Base-by-base conservation (phyloP, 163 green algal genomes). In the Chlamydomonas reinhardtii region DNA sequence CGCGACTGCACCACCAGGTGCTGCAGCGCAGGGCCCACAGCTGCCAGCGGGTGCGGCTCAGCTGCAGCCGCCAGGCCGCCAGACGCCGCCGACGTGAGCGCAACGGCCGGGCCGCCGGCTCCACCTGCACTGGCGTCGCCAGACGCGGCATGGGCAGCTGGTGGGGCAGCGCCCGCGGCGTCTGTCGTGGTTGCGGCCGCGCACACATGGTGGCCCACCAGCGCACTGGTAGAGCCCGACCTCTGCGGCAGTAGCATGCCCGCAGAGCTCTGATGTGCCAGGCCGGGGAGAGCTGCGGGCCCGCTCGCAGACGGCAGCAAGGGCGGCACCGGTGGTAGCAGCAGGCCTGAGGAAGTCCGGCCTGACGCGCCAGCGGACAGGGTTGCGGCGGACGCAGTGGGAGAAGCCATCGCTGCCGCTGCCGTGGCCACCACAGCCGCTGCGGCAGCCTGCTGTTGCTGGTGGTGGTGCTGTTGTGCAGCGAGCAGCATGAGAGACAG, bases 1-100 rank as follows among this genome's bases (percentile, higher is more conserved):
- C 48, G 31, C 11, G 77, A 69, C 65, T 76, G 43, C 31, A 76
- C 3, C 31, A 84, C 65, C 48, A 76, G 24, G 66, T 84, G 77
- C n/a, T 76, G 77, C 31, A 84, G 77, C 43, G 77, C 77, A 19
- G 65, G 43, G 2, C 62, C 76, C 64, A 75, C n/a, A n/a, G 64
- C 76, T 2, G 64, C 64, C 65, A 68, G 61, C 24, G 6, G 25
- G 25, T 73, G 29, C 31, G 19, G 4, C 22, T 11, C 66, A 15
- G 35, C 56, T 0, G 59, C 25, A 17, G 73, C 43, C 48, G 48
- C 73, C 43, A 15, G 43, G 25, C 35, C 25, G 35, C 48, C 48
- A 17, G 48, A 56, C 48, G 48, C 48, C 6, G 48, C 48, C 48
- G 48, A 56, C 6, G 48, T 14, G 48, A 56, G 48, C 12, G 14